A percentile compares a stretch with the other conserved stretches of the same genome.
phyloP scores from a whole-genome alignment of 208 protist species.

The Leishmania tarentolae region DNA sequence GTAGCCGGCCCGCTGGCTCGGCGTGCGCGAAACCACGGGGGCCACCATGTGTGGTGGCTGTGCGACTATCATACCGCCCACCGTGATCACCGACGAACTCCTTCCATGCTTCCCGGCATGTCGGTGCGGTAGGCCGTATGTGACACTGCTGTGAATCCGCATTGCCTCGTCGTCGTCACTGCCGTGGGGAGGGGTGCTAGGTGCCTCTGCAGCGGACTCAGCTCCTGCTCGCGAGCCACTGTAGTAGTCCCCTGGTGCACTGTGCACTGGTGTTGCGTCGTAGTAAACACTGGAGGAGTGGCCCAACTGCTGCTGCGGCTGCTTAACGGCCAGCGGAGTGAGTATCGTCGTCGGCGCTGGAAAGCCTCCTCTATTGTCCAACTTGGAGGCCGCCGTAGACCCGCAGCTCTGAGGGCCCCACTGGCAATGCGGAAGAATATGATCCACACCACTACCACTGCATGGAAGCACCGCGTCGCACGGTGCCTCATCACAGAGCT shows the following conservation, averaged over 20 bases:
- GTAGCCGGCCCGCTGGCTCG: neutral
- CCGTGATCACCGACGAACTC: neutral
- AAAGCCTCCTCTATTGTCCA: neutral
- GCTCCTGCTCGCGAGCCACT: neutral
- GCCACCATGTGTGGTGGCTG: conserved; percentile 5
- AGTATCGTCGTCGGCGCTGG: neutral
- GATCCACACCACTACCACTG: neutral
- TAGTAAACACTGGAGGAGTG: neutral
- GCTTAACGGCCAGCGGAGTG: neutral
- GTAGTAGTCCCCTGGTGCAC: neutral
- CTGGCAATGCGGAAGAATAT: neutral
- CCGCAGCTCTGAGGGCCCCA: neutral
- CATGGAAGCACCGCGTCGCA: neutral
- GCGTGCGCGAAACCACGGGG: neutral
- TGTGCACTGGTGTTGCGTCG: neutral
- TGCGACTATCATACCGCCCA: neutral
- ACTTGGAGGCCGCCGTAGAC: neutral
- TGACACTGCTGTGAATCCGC: neutral
- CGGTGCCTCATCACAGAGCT: neutral
- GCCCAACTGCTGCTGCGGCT: neutral
- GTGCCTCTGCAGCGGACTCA: neutral
- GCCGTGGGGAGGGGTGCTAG: neutral
- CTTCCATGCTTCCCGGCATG: neutral
- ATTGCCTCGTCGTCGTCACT: conserved; percentile 4
- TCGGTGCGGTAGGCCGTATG: neutral